These are phyloP conservation scores for Thuja plicata DNA, from an alignment of 83 land plant genomes.

Conservation along the genomic window DNA sequence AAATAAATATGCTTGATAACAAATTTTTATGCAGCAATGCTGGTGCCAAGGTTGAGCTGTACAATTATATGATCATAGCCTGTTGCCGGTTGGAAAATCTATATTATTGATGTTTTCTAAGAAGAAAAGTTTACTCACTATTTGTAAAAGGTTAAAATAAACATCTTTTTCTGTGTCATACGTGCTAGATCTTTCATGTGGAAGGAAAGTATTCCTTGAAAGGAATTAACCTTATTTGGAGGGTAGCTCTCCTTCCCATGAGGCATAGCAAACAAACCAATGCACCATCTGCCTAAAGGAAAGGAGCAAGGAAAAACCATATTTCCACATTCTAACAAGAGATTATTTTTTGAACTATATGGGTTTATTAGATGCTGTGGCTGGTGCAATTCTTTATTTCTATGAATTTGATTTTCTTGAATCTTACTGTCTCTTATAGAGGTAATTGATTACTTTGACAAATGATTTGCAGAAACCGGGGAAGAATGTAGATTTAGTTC, in stretches of 20 bases:
- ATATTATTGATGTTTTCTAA: not conserved
- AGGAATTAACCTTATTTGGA: not conserved
- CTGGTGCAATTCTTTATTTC: not conserved
- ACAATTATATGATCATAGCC: not conserved
- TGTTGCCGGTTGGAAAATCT: not conserved
- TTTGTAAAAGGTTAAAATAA: not conserved
- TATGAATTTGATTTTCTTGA: not conserved
- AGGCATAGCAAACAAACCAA: not conserved
- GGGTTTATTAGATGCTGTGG: not conserved
- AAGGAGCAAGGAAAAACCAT: not conserved
- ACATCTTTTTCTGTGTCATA: not conserved
- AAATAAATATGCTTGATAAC: not conserved
- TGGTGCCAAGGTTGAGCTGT: not conserved
- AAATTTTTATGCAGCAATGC: not conserved
- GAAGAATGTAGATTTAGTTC: constrained; percentile 75
- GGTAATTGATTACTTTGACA: not conserved
- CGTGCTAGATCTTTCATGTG: not conserved
- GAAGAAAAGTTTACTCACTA: not conserved
- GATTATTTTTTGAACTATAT: not conserved
- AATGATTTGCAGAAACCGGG: constrained; percentile 59
- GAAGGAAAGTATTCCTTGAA: not conserved
- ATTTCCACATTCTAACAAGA: not conserved
- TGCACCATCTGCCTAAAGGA: not conserved
- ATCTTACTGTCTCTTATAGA: not conserved
- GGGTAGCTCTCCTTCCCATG: not conserved